Evolutionary conservation across 768 basidiomycete species (phyloP).

Genomic region (Kwoniella pini): DNA sequence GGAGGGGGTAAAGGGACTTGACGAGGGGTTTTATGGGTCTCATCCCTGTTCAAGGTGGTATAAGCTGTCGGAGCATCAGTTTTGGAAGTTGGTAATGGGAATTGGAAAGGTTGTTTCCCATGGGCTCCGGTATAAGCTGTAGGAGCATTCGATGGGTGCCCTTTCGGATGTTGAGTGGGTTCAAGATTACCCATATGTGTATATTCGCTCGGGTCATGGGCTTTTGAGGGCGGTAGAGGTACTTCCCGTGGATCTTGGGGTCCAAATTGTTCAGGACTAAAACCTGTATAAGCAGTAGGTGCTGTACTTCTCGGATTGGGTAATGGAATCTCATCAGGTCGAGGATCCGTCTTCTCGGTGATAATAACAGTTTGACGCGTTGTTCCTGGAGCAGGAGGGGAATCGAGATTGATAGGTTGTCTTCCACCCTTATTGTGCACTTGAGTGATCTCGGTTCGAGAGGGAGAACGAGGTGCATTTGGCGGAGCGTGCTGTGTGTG

Average conservation of each 20-base stretch:
- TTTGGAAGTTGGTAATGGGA: slow-evolving; percentile 14
- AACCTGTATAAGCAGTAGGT: slow-evolving; percentile 11
- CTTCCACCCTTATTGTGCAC: not conserved
- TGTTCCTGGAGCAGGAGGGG: slow-evolving; percentile 21
- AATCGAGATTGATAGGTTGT: slow-evolving; percentile 5
- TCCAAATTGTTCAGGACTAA: slow-evolving; percentile 2
- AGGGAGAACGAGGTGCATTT: slow-evolving; percentile 1
- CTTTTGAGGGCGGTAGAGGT: slow-evolving; percentile 12
- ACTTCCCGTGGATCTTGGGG: slow-evolving; percentile 17
- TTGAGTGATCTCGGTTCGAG: not conserved
- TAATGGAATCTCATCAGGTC: slow-evolving; percentile 20
- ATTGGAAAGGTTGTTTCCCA: slow-evolving; percentile 5
- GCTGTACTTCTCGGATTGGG: slow-evolving; percentile 6
- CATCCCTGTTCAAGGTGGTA: not conserved
- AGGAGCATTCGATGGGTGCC: not conserved
- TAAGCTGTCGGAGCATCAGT: slow-evolving; percentile 3
- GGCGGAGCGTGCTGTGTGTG: not conserved
- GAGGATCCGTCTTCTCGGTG: slow-evolving; percentile 15
- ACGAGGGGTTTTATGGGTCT: not conserved
- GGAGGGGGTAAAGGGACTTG: slow-evolving; percentile 7
- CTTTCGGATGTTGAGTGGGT: not conserved
- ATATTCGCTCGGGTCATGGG: slow-evolving; percentile 1
- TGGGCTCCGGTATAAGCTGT: not conserved
- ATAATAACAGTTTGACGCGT: slow-evolving; percentile 27
- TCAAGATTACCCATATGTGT: not conserved